Evolutionary conservation across 805 yeast genomes (phyloP).

Genomic region (Spathaspora hagerdaliae): DNA sequence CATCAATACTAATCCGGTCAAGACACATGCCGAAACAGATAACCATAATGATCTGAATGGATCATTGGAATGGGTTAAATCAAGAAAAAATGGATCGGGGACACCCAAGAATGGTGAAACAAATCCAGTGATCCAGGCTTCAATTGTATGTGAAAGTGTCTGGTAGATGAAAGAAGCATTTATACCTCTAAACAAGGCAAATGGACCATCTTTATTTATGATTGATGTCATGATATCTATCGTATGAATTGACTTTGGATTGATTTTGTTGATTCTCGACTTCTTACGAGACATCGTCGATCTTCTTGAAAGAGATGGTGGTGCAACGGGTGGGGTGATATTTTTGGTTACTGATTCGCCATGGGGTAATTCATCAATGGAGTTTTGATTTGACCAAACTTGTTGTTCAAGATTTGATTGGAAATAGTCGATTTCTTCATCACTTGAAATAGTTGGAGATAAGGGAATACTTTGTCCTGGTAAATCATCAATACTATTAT

Average conservation of each 20-base stretch:
- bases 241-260: slow-evolving; percentile 59
- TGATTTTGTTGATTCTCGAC: slow-evolving; percentile 28
- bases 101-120: slow-evolving; percentile 74
- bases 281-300: slow-evolving; percentile 1
- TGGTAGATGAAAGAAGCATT: slow-evolving; percentile 77
- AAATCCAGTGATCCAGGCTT: slow-evolving; percentile 90
- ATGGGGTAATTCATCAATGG: background rate
- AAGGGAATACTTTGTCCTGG: background rate
- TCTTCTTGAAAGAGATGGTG: background rate
- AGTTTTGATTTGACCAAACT: slow-evolving; percentile 6
- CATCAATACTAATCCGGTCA: slow-evolving; percentile 68
- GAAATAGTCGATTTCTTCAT: slow-evolving; percentile 29
- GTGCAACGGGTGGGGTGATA: background rate
- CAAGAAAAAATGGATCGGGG: slow-evolving; percentile 87
- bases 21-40: slow-evolving; percentile 65
- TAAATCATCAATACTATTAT: slow-evolving; percentile 1
- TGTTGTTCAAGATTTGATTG: slow-evolving; percentile 14
- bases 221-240: slow-evolving; percentile 61
- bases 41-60: slow-evolving; percentile 65
- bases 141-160: slow-evolving; percentile 70
- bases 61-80: slow-evolving; percentile 73
- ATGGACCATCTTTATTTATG: slow-evolving; percentile 65
- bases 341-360: background rate
- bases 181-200: slow-evolving; percentile 68
- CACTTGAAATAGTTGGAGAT: background rate